Base-by-base conservation (phyloP, 2,329 filamentous ascomycete genomes). In the Pseudogymnoascus sp. region DNA sequence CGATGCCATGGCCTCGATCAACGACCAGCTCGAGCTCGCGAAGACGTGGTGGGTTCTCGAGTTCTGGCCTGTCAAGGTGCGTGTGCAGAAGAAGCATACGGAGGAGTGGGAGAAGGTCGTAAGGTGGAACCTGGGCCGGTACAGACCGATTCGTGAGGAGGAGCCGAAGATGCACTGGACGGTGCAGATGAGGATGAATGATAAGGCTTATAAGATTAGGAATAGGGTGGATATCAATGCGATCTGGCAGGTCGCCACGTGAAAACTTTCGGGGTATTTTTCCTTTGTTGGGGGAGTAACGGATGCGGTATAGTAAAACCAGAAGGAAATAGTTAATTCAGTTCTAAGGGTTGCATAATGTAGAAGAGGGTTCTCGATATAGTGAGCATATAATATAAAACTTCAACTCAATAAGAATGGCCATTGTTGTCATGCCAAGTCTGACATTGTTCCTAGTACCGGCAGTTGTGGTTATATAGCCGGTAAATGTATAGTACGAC, bases 1-100 rank as follows among this genome's bases (percentile, higher is more conserved):
- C 59, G 77, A 79, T 63, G 70, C 73, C 4, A 63, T 76, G n/a
- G 68, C 73, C n/a, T 69, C 70, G 0, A 70, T 78, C 56, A 78
- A 77, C 56, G 77, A 79, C 61, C 73, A 76, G 65, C 70, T 79
- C 2, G 69, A 64, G 1, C 60, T 72, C 10, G 73, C 73, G 0
- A 76, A 73, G 59, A 66, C 67, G 3, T 79, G 77, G 77, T 79
- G 77, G 77, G 65, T 77, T 3, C 69, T 78, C 1, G 77, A 79
- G 65, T 64, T 76, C 16, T 77, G 74, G 75, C 77, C 77, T 0
- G 70, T 78, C 7, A 76, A 78, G 63, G 70, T 78, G 2, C 66
- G 72, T 1, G 62, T 77, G 1, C 70, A 74, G 66, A 68, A 69
- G 7, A 67, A 70, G 25, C 65, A 68, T 5, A 65, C 67, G 0